Base-by-base conservation (phyloP, 2,329 filamentous ascomycete species). In the Botrytis paeoniae region DNA sequence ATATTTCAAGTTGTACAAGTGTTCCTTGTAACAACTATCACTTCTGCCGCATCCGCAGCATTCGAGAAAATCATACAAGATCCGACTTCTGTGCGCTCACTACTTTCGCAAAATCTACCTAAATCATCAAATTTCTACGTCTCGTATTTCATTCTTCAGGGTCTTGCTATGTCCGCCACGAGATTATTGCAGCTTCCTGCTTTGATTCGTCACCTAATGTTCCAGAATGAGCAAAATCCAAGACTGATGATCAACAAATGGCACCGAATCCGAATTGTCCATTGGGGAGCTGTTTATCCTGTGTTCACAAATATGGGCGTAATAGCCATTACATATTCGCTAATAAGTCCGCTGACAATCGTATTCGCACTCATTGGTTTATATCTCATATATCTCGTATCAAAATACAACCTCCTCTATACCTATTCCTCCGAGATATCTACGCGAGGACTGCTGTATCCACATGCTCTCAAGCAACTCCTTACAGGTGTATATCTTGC, bases 121-220 rank as follows among this genome's bases (percentile, higher is more conserved):
- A 85, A 83, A 41, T 88, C 89, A 3, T 89, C 89, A 48, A 92
- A 91, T 77, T 92, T 92, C 78, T 92, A 92, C 79, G 85, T 92
- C 14, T 88, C 88, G 0, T 92, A 92, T 80, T 90, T 92, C 74
- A 85, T 92, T 54, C 82, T 92, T 2, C 89, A 92, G 78, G 90
- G 89, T 2, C 81, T 92, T 73, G 89, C 87, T 3, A 88, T 90
- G 79, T 88, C 88, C 51, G 85, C 89, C 2, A 85, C 86, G 69
- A 85, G 87, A 29, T 81, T 92, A 20, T 81, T 91, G 39, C 88
- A 89, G 75, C 85, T 91, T 57, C 83, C 82, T 20, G 88, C 88
- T 29, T 81, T 92, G 37, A 82, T 91, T 45, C 76, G 89, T 7
- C 87, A 86, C 78, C 84, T 88, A 66, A 78, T 91, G 3, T 83